Conservation (phyloP, 768 basidiomycete genomes). For the Asterophora lycoperdoides region DNA sequence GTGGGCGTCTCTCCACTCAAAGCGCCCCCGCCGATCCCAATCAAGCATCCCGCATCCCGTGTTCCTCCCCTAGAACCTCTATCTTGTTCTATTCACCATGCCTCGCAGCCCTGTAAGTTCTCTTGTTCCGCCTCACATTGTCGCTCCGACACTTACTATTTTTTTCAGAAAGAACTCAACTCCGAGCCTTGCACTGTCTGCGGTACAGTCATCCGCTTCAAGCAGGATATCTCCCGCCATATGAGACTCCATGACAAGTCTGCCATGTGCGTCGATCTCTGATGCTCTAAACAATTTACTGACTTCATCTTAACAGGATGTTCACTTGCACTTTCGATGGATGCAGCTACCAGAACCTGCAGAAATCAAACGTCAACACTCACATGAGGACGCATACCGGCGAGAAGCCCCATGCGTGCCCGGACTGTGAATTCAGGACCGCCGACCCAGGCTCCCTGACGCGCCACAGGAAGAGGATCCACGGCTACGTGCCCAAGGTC, state of each 20-base stretch:
- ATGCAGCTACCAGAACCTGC: conserved; percentile 26
- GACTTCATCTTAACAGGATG: conserved; percentile 18
- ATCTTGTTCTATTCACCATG: conserved; percentile 8
- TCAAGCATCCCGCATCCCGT: not conserved
- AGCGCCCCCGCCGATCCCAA: conserved; percentile 7
- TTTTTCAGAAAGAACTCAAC: conserved; percentile 16
- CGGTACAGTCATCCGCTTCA: conserved; percentile 18
- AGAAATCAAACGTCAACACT: conserved; percentile 29
- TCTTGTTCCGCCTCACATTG: not conserved
- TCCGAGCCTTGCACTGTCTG: conserved; percentile 17
- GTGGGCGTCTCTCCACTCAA: conserved; percentile 1
- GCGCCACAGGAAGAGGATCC: conserved; percentile 28
- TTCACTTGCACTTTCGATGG: conserved; percentile 23
- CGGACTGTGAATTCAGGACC: conserved; percentile 24
- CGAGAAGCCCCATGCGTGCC: conserved; percentile 23
- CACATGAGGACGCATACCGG: conserved; percentile 29
- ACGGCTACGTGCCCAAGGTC: conserved; percentile 20
- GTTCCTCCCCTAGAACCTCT: not conserved
- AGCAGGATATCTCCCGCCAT: conserved; percentile 19
- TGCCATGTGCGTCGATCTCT: conserved; percentile 11
- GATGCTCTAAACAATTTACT: not conserved
- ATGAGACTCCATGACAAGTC: conserved; percentile 14
- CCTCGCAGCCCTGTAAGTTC: conserved; percentile 9
- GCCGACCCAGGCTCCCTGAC: conserved; percentile 27
- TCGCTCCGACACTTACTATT: not conserved